Evolutionary conservation across 73 alveolate species (phyloP), one percentile per base, ranked within the genome.

Genomic region (Tetrahymena borealis): DNA sequence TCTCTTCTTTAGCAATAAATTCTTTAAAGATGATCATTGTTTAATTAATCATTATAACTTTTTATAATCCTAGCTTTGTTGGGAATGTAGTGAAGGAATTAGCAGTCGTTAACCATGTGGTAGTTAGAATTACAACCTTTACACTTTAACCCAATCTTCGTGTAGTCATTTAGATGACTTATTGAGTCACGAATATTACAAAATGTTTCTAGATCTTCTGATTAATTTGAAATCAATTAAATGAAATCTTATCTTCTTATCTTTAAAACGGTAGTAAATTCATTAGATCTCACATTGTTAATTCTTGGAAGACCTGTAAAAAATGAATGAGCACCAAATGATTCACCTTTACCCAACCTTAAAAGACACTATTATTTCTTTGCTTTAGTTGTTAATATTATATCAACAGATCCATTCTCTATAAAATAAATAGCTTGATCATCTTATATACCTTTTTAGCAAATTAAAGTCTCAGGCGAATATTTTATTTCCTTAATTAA

Each of bases 301-400:
- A 92, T 90, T 78, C 98, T 39, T 28, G 93, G 38, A 35, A 39
- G 79, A 32, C 96, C 98, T 7, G 97, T 92, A 90, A 96, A 96
- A 94, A 96, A 94, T 39, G 95, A 91, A 33, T 92, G 78, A 78
- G 95, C 97, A 3, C 98, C 98, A 31, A 96, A 79, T 3, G 78
- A 91, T 16, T 94, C 93, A 37, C 96, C 98, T 9, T 93, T 93
- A 9, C 39, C 85, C 39, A 93, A 90, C 10, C 39, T 38, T 15
- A 90, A 20, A n/a, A 93, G 91, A 11, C 28, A 11, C 28, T 32
- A 60, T 90, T 92, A 32, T 1, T 91, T 85, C 12, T 39, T 93
- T 24, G 91, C 37, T 15, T 43, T 91, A n/a, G 43, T 39, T 13
- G 39, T 78, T 32, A 36, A 3, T 0, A 79, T 93, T 0, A 93